Base-by-base conservation (phyloP, 208 protist species). In the Leishmania arabica region DNA sequence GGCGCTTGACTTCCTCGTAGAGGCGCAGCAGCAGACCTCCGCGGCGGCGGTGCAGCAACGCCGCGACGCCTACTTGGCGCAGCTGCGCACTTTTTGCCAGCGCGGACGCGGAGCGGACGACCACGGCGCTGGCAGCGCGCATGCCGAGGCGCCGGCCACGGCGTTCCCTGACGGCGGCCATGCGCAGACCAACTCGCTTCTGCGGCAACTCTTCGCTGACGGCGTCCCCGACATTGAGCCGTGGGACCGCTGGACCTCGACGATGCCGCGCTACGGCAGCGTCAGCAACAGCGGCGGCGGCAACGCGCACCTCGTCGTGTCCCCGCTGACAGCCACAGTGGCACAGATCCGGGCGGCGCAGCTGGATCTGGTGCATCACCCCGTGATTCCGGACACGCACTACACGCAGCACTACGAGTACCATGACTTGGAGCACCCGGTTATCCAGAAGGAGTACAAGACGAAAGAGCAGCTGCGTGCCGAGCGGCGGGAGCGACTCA, bases 171-270 rank as follows among this genome's bases (percentile, higher is more conserved):
- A 66, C 37, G n/a, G 65, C 2, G 27, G 51, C 53, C 37, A 69
- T 42, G 71, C 71, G 4, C 83, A 90, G 5, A 80, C 75, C 3
- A 85, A 89, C 81, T 95, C 91, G 13, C 64, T 95, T 27, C 65
- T 93, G 0, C 79, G 58, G 47, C 79, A 84, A 53, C 85, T 95
- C 54, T 92, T 94, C 77, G 75, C 60, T 0, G 86, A 93, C 21
- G 93, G 93, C 45, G 91, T 96, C 68, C 93, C 93, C 0, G 93
- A 96, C 78, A 88, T 96, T 24, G 91, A 95, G 82, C 93, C 93
- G 81, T 97, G 93, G 92, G 93, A 97, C 77, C 77, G 86, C 31
- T 95, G 91, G 91, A 89, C 90, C 24, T 90, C 90, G 42, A 69
- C 84, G 7, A 81, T 92, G 70, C 93, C 92, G 19, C 89, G 91